Base-by-base conservation (phyloP, 495 filamentous ascomycete species). In the Hypoxylon rickii region DNA sequence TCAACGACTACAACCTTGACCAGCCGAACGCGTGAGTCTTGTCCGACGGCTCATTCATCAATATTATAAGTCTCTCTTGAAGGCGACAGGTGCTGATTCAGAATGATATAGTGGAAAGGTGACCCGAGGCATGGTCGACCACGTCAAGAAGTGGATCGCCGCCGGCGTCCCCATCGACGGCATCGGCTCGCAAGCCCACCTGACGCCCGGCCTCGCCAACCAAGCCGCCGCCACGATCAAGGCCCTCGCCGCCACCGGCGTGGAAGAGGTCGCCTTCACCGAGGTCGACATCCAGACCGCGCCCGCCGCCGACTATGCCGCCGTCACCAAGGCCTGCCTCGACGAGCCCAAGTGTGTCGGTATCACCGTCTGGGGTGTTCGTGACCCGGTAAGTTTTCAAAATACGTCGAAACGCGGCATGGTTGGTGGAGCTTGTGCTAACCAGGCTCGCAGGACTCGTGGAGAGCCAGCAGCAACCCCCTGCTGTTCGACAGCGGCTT, bases 281-380 rank as follows among this genome's bases (percentile, higher is more conserved):
- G 86, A 89, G 63, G 75, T 87, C 43, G 84, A 88, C 49, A 87
- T 90, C 68, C 79, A 79, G 46, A 76, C 74, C 43, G 84, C 79
- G 7, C 73, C 77, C 32, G 55, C 76, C 15, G 70, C 70, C 21
- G 86, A 90, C 70, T 91, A 88, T 64, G 73, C 79, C 20, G 76
- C 81, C 37, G 78, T 86, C 37, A 79, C 81, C 55, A 80, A 86
- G 15, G 86, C 85, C 21, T 90, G 87, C 61, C 64, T 88, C 33
- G 71, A 76, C 51, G 76, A 84, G 63, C 53, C 75, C 7, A 86
- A 84, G 68, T 90, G 88, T 67, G 79, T 89, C 16, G 87, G 87
- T 50, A 83, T 91, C 58, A 89, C 87, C 13, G 85, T 87, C 26
- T 92, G 88, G 88, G 87, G 87, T 65, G 83, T 92, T 5, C 74